Evolutionary conservation across 2,329 filamentous ascomycete genomes (phyloP).

Genomic region (Aspergillus sp.): DNA sequence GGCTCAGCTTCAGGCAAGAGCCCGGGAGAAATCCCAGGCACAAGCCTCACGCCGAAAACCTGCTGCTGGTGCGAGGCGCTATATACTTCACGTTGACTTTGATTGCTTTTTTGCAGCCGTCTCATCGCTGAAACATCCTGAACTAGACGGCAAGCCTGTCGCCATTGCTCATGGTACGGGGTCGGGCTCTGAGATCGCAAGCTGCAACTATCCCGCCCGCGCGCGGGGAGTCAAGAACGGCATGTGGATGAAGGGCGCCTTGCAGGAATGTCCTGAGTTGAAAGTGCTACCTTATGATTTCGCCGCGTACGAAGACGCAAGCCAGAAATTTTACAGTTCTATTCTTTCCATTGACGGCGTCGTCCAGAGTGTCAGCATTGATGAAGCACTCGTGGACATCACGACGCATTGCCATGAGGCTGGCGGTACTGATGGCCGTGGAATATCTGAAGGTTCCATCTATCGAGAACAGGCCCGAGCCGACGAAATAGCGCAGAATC

Average conservation of each 20-base stretch:
- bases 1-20: slow-evolving; percentile 77
- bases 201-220: slow-evolving; percentile 92
- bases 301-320: slow-evolving; percentile 88
- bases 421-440: slow-evolving; percentile 65
- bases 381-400: slow-evolving; percentile 87
- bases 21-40: slow-evolving; percentile 62
- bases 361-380: slow-evolving; percentile 95
- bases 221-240: slow-evolving; percentile 89
- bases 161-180: slow-evolving; percentile 87
- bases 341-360: slow-evolving; percentile 76
- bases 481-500: slow-evolving; percentile 64
- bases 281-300: slow-evolving; percentile 96
- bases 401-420: slow-evolving; percentile 67
- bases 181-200: slow-evolving; percentile 89
- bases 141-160: slow-evolving; percentile 74
- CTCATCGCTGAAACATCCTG: slow-evolving; percentile 74
- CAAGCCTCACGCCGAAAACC: slow-evolving; percentile 52
- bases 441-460: slow-evolving; percentile 65
- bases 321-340: slow-evolving; percentile 79
- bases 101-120: slow-evolving; percentile 98
- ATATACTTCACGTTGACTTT: slow-evolving; percentile 94
- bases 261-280: slow-evolving; percentile 78
- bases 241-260: slow-evolving; percentile 97
- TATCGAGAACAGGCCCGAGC: slow-evolving; percentile 77
- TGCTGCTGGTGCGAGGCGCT: slow-evolving; percentile 66